Percentiles rank a stretch among this genome's conserved stretches.
These are phyloP conservation scores for Entrophospora sp. DNA, from an alignment of 192 early-diverging fungal species.

Conservation along the genomic window DNA sequence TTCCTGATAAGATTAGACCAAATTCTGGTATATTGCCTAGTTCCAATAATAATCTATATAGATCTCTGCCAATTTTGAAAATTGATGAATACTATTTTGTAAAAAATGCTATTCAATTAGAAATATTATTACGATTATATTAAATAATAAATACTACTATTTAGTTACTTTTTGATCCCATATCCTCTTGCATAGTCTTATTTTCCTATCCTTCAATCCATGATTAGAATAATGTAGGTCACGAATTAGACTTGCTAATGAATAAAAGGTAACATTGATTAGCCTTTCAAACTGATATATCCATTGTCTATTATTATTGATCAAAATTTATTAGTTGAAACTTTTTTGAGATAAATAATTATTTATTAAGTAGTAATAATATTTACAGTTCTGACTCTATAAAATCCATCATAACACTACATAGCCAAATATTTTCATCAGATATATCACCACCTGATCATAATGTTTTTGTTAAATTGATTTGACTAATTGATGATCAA, in stretches of 20 bases:
- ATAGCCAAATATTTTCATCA: slow-evolving; percentile 1
- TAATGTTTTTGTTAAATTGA: too few relatives aligned
- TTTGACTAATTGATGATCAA: too few relatives aligned
- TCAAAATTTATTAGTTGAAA: not conserved
- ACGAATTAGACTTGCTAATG: not conserved
- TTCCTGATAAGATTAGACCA: not conserved
- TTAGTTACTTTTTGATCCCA: not conserved
- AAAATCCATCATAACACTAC: not conserved
- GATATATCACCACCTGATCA: not conserved
- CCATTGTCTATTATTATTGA: not conserved
- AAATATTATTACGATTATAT: not conserved
- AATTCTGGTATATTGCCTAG: not conserved
- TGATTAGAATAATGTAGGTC: not conserved
- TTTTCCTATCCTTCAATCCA: not conserved
- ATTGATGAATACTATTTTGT: not conserved
- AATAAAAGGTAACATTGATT: slow-evolving; percentile 1
- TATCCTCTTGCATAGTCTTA: not conserved
- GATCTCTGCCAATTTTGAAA: not conserved
- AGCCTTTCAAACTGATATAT: not conserved
- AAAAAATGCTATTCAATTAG: not conserved
- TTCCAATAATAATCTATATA: not conserved
- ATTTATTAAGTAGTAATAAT: not conserved
- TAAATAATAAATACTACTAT: not conserved
- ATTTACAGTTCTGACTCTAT: not conserved
- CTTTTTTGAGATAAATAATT: not conserved